Percentiles rank a stretch among this genome's conserved stretches.
These are phyloP conservation scores for Geotrichum aggregatum DNA, from an alignment of 1,139 yeast genomes.

Conservation along the genomic window DNA sequence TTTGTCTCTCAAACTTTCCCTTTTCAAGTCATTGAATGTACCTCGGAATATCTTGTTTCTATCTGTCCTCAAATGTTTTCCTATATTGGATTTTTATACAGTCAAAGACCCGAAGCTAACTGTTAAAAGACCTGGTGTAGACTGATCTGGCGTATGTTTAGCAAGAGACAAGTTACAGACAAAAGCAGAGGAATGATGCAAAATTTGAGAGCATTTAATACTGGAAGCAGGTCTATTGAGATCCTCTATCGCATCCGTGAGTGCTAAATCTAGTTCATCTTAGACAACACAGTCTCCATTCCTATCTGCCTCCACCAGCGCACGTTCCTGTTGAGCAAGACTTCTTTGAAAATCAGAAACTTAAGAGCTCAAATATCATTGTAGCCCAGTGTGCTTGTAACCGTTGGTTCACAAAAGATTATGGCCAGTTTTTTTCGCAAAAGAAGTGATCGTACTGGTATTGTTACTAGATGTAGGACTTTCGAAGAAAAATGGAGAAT, in stretches of 20 bases:
- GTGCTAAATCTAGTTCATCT: slow-evolving; percentile 95
- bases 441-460: slow-evolving; percentile 89
- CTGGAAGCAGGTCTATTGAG: slow-evolving; percentile 85
- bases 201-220: too few relatives aligned
- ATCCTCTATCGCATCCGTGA: slow-evolving; percentile 96
- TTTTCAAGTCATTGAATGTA: too few relatives aligned
- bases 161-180: too few relatives aligned
- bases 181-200: too few relatives aligned
- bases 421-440: slow-evolving; percentile 91
- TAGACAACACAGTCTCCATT: slow-evolving; percentile 95
- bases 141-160: too few relatives aligned
- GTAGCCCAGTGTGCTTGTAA: slow-evolving; percentile 96
- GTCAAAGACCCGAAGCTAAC: too few relatives aligned
- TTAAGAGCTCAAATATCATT: slow-evolving; percentile 92
- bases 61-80: too few relatives aligned
- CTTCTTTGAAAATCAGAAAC: slow-evolving; percentile 82
- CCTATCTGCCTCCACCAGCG: slow-evolving; percentile 85
- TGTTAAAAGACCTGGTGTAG: too few relatives aligned
- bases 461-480: slow-evolving; percentile 99
- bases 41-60: too few relatives aligned
- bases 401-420: slow-evolving; percentile 94
- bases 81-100: too few relatives aligned
- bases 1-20: too few relatives aligned
- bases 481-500: slow-evolving; percentile 88
- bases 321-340: slow-evolving; percentile 81